Percentiles rank a stretch among this genome's conserved stretches.
phyloP scores from a whole-genome alignment of 768 basidiomycete species.

The Boletus edulis region DNA sequence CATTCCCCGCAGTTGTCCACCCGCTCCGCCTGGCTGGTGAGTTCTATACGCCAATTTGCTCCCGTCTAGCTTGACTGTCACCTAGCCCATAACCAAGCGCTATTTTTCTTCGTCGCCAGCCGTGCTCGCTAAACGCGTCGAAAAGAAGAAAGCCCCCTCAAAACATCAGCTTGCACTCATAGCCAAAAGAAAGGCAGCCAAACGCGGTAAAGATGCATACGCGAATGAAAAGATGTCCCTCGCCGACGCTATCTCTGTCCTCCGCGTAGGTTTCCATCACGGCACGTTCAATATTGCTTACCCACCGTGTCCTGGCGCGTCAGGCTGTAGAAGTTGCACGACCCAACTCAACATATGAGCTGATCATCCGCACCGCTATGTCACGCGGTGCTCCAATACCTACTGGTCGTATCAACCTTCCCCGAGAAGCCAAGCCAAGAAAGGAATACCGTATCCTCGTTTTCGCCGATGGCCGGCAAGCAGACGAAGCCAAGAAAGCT shows the following conservation, averaged over 20 bases:
- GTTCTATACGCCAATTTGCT: neutral
- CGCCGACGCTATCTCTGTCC: conserved; percentile 61
- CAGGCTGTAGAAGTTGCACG: conserved; percentile 84
- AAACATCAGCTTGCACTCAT: conserved; percentile 73
- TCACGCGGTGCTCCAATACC: conserved; percentile 79
- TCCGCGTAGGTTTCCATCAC: conserved; percentile 52
- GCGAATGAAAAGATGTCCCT: conserved; percentile 67
- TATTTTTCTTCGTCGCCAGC: conserved; percentile 51
- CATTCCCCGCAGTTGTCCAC: conserved; percentile 41
- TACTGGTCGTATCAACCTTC: conserved; percentile 85
- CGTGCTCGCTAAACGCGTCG: conserved; percentile 44
- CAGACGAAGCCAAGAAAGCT: conserved; percentile 79
- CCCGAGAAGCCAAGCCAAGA: conserved; percentile 73
- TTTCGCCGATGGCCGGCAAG: conserved; percentile 83
- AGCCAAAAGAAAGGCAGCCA: conserved; percentile 54
- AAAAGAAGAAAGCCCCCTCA: conserved; percentile 58
- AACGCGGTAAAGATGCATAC: conserved; percentile 53
- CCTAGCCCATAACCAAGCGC: conserved; percentile 4
- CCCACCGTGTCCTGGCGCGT: neutral
- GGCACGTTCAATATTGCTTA: conserved; percentile 3
- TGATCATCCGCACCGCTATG: conserved; percentile 77
- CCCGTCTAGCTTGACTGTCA: neutral
- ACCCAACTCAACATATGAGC: conserved; percentile 73
- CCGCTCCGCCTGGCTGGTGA: conserved; percentile 1
- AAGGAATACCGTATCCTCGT: conserved; percentile 81